Base-by-base conservation (phyloP, 768 basidiomycete species). In the Agrocybe pediades region DNA sequence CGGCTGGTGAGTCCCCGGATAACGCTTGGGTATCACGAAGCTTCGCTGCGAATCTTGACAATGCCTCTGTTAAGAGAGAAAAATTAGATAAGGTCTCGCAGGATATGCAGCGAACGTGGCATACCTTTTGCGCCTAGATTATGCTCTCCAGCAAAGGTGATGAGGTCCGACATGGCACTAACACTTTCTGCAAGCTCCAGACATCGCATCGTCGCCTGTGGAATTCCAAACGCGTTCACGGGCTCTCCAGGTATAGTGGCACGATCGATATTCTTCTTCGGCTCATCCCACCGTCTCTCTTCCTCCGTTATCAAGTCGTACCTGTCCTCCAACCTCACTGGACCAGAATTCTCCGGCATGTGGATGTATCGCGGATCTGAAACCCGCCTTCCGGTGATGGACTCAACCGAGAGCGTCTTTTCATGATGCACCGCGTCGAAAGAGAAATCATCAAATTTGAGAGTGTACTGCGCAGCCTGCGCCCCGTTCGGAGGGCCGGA, bases 121-220 rank as follows among this genome's bases (percentile, higher is more conserved):
- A 63, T 70, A 92, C 90, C 86, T 62, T 82, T 66, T 21, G 89
- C 88, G 33, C 90, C 90, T 16, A 85, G 65, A 0, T 71, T 47
- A 6, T 71, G 68, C 29, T 85, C 80, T 21, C 61, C 79, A 21
- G 87, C 83, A 62, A 81, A 90, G 4, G 77, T 63, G 50, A 93
- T 90, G 49, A 93, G 74, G 59, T 92, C 89, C 27, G 81, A 74
- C 91, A 92, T 91, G 56, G 87, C 82, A 41, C 79, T 81, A 6
- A 92, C 89, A 61, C 88, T 90, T 67, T 93, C 90, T 23, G 90
- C 90, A 47, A 93, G 76, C 85, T 93, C 91, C 29, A 93, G 73
- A 78, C 90, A 92, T 49, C 91, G 78, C 92, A 92, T 92, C 16
- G 91, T 91, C 2, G 89, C 90, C 65, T 92, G 90, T 6, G 91